phyloP scores from a whole-genome alignment of 345 rosid genomes.

The Dipteronia sinensis region DNA sequence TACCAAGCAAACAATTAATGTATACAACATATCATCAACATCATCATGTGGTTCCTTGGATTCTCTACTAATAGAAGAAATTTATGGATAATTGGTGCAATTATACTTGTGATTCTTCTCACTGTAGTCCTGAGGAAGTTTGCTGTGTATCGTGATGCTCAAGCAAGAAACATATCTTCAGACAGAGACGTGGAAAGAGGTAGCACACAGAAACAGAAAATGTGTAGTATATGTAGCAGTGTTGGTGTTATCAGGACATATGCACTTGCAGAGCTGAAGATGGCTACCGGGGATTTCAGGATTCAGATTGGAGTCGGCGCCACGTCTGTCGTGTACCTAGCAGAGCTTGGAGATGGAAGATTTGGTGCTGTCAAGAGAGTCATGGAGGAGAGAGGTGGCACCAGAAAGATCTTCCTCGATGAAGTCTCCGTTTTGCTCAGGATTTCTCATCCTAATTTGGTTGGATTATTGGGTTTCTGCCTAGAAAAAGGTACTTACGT shows the following conservation, averaged over 20 bases:
- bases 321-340: conserved; percentile 49
- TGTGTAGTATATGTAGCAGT: background rate
- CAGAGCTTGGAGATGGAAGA: conserved; percentile 48
- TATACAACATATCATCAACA: background rate
- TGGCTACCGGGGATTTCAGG: conserved; percentile 45
- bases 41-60: conserved; percentile 43
- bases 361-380: conserved; percentile 55
- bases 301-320: conserved; percentile 44
- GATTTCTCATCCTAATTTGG: conserved; percentile 56
- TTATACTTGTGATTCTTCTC: conserved; percentile 34
- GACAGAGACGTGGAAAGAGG: background rate
- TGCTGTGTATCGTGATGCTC: conserved; percentile 20
- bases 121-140: conserved; percentile 26
- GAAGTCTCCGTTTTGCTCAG: conserved; percentile 53
- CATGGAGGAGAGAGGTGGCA: conserved; percentile 50
- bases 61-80: conserved; percentile 39
- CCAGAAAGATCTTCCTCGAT: conserved; percentile 53
- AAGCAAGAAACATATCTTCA: background rate
- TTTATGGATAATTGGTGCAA: conserved; percentile 38
- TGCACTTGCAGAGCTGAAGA: conserved; percentile 42
- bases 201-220: background rate
- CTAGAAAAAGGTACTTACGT: conserved; percentile 38
- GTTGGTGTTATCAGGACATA: conserved; percentile 36
- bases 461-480: conserved; percentile 52
- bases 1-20: background rate